Evolutionary conservation across 331 rosid species (phyloP), one percentile per base, ranked within the genome.

Genomic region (Quercus lobata): DNA sequence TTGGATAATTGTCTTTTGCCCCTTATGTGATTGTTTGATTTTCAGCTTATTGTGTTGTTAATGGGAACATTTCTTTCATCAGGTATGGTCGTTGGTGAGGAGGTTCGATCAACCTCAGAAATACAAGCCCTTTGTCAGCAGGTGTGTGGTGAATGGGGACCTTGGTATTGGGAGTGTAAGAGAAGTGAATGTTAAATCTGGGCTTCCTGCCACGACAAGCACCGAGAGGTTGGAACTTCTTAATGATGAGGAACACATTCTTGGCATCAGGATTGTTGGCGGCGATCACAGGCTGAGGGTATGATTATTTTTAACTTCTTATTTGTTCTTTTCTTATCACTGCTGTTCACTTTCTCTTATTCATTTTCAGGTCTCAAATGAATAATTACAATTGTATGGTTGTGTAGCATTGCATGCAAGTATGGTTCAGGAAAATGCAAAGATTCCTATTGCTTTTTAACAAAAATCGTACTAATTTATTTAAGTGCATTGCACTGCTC

Each of bases 81-180:
- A 90, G 94, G 94, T 90, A 24, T 90, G 94, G 94, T 90, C 94
- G 3, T 68, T 90, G 83, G 94, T 90, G 65, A 87, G 94, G 85
- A 87, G 94, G 78, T 90, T 90, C 78, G 94, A 90, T 83, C 94
- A 89, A 68, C 94, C 94, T 2, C 92, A 90, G 78, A 90, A 79
- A 69, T 90, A 90, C 57, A 90, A 90, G 73, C 94, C 94, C 58
- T 90, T 90, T 82, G 87, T 90, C 3, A 90, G 92, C 80, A 81
- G 92, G 71, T 90, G 94, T 71, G 82, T 87, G 69, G 84, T 90
- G 85, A 84, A 73, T 69, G 94, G 92, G 37, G 86, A 90, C 54
- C 92, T 90, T 83, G 88, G 90, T 78, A 87, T 90, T 73, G 94
- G 94, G 70, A 88, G 94, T 56, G 91, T 90, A 37, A 83, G 94